Evolutionary conservation across 2,329 filamentous ascomycete species (phyloP).

Genomic region (Paecilomyces dactylethromorphus): DNA sequence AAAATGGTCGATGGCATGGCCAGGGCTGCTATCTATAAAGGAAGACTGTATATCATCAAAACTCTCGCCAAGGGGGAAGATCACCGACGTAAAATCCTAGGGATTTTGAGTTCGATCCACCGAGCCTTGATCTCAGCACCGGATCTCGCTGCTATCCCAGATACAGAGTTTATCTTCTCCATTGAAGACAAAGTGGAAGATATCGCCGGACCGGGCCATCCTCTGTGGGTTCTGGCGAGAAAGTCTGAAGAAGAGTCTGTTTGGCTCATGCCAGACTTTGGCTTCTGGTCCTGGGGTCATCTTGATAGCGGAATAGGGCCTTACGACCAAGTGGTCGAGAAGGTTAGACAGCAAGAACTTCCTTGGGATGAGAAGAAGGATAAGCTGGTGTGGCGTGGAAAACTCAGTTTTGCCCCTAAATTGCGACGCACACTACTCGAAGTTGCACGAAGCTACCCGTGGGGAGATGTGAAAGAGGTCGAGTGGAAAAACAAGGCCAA

Average conservation of each 20-base stretch:
- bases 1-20: slow-evolving; percentile 24
- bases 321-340: slow-evolving; percentile 29
- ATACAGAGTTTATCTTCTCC: slow-evolving; percentile 44
- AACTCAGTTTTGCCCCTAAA: slow-evolving; percentile 35
- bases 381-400: slow-evolving; percentile 44
- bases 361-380: slow-evolving; percentile 32
- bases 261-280: slow-evolving; percentile 49
- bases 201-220: slow-evolving; percentile 22
- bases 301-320: slow-evolving; percentile 26
- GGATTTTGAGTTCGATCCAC: slow-evolving; percentile 42
- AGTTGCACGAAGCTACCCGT: slow-evolving; percentile 32
- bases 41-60: slow-evolving; percentile 24
- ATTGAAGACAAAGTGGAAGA: slow-evolving; percentile 39
- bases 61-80: slow-evolving; percentile 25
- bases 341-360: slow-evolving; percentile 18
- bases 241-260: slow-evolving; percentile 32
- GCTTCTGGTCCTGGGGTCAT: slow-evolving; percentile 45
- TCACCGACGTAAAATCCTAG: slow-evolving; percentile 32
- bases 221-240: slow-evolving; percentile 40
- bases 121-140: slow-evolving; percentile 39
- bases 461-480: slow-evolving; percentile 42
- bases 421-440: slow-evolving; percentile 36
- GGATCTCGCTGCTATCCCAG: slow-evolving; percentile 26
- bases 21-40: slow-evolving; percentile 23
- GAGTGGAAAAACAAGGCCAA: slow-evolving; percentile 35